phyloP scores from a whole-genome alignment of 1,139 yeast genomes.

The Pichia inconspicua region DNA sequence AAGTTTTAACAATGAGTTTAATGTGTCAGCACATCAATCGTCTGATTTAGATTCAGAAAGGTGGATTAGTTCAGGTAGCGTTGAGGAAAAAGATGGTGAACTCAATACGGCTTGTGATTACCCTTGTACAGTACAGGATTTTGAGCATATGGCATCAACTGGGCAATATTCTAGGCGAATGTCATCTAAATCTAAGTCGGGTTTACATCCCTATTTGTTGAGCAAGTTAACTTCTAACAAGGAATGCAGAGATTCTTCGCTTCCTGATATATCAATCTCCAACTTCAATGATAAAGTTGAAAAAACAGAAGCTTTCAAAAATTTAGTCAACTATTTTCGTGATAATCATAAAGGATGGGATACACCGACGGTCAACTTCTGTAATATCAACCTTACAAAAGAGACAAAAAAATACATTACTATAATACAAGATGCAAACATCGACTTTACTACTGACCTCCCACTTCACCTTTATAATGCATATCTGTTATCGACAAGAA shows the following conservation, averaged over 20 bases:
- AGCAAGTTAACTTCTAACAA: not conserved
- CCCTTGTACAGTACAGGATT: too few species aligned
- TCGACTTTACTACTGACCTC: conserved; percentile 39
- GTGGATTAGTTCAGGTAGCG: too few species aligned
- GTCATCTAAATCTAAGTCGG: not conserved
- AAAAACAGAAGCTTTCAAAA: not conserved
- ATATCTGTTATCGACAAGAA: conserved; percentile 31
- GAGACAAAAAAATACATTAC: conserved; percentile 13
- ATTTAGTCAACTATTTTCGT: not conserved
- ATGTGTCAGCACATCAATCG: too few species aligned
- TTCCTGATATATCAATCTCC: not conserved
- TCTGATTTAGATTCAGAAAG: too few species aligned
- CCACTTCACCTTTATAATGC: conserved; percentile 47
- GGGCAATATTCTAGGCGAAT: too few species aligned
- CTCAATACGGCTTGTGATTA: too few species aligned
- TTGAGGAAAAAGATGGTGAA: too few species aligned
- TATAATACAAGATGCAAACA: conserved; percentile 35
- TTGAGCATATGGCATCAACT: too few species aligned
- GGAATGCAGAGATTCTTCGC: not conserved
- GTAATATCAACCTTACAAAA: not conserved
- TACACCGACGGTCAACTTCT: not conserved
- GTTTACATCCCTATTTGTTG: not conserved
- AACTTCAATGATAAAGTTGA: not conserved
- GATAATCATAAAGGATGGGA: not conserved
- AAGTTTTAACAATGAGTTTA: too few species aligned